Conservation (phyloP, 495 filamentous ascomycete genomes). For the Xylaria longipes region DNA sequence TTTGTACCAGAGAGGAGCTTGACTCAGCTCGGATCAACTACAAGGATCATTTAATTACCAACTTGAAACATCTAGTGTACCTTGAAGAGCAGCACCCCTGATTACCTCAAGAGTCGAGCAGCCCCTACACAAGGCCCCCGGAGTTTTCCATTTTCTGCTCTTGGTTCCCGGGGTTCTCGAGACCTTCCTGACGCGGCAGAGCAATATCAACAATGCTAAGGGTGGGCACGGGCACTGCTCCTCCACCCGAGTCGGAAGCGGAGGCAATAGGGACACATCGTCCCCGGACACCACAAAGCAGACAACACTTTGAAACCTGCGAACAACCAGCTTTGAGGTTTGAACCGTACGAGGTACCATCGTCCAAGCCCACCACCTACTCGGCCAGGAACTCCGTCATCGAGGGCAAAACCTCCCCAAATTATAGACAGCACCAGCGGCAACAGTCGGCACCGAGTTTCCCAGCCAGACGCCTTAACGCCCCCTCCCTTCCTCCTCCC, state of each 20-base stretch:
- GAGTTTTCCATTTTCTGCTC: constrained; percentile 10
- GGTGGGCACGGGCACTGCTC: constrained; percentile 40
- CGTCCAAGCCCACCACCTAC: constrained; percentile 20
- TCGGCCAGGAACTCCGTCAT: constrained; percentile 34
- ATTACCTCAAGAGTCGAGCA: constrained; percentile 7
- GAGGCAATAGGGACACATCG: background rate
- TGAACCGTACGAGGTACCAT: constrained; percentile 22
- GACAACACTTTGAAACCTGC: background rate
- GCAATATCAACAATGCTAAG: constrained; percentile 56
- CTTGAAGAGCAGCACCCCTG: constrained; percentile 1
- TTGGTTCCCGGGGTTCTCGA: constrained; percentile 16
- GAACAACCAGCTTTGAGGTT: background rate
- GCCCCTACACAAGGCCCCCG: constrained; percentile 8
- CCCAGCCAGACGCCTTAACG: constrained; percentile 41
- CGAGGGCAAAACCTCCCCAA: constrained; percentile 27
- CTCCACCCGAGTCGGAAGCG: constrained; percentile 14
- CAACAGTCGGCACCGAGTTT: constrained; percentile 51
- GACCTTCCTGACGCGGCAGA: constrained; percentile 40
- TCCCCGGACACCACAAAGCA: background rate
- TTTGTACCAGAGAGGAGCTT: background rate
- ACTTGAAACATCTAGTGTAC: constrained; percentile 14
- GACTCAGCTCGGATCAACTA: constrained; percentile 19
- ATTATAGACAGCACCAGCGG: constrained; percentile 45
- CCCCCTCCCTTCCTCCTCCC: constrained; percentile 44
- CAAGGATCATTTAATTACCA: constrained; percentile 19